Conservation (phyloP, 139 green algal species). For the Tetratostichococcus sp. region DNA sequence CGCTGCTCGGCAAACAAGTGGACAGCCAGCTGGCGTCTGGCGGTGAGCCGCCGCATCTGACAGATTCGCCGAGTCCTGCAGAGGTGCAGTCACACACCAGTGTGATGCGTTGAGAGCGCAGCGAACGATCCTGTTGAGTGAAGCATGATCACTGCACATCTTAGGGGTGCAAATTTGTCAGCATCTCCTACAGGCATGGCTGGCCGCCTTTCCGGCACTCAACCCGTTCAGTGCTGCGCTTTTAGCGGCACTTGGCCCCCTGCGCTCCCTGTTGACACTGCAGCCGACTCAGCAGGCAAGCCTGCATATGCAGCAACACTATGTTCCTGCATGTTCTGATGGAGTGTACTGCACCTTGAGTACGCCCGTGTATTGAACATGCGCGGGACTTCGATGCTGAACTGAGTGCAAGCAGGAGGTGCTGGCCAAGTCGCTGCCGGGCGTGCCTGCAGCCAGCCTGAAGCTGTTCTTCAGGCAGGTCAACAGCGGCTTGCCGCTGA, state of each 20-base stretch:
- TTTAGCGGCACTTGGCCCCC: conserved; percentile 14
- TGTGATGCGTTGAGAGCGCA: no score
- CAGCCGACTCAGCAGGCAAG: background rate
- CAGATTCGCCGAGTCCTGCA: background rate
- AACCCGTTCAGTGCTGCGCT: conserved; percentile 34
- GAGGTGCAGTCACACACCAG: no score
- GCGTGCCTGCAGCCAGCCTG: conserved; percentile 23
- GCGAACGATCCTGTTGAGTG: no score
- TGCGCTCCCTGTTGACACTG: conserved; percentile 27
- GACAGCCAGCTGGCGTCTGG: background rate
- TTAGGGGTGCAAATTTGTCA: no score
- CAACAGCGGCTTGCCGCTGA: background rate
- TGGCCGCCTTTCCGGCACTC: conserved; percentile 24
- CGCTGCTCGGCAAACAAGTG: background rate
- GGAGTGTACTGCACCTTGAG: no score
- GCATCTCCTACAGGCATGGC: conserved; percentile 14
- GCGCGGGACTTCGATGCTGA: no score
- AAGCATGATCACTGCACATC: no score
- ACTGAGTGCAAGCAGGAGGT: conserved; percentile 1
- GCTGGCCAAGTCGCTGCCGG: conserved; percentile 11
- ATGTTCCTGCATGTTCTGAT: no score
- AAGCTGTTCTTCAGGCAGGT: conserved; percentile 28
- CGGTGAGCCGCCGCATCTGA: background rate
- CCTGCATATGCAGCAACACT: no score
- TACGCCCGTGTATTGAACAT: no score